These are phyloP conservation scores for Schizochytrium sp. DNA, from an alignment of 108 stramenopile species.

Conservation along the genomic window DNA sequence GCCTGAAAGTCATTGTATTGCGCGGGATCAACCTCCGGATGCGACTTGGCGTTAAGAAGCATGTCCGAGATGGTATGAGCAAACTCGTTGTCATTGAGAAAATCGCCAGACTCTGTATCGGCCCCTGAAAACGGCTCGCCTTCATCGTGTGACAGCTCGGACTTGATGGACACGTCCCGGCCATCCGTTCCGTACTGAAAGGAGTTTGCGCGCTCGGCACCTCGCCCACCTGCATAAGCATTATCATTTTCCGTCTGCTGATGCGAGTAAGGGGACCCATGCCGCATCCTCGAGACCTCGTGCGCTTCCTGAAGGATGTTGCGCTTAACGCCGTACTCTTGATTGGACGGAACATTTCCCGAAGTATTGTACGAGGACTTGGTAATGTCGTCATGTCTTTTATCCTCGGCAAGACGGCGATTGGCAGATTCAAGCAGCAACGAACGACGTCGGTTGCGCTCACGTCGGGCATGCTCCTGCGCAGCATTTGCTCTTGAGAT, in stretches of 20 bases:
- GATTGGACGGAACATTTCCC: too few species aligned
- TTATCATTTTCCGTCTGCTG: neutral
- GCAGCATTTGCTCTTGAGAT: neutral
- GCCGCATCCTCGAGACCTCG: too few species aligned
- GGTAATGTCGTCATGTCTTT: too few species aligned
- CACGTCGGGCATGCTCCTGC: neutral
- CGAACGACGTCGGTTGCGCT: neutral
- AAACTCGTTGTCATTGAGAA: neutral
- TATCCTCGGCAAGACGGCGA: neutral
- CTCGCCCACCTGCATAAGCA: neutral
- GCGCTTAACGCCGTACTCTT: too few species aligned
- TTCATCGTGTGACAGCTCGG: neutral
- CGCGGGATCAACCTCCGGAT: neutral
- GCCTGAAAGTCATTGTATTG: neutral
- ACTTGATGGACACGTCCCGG: neutral
- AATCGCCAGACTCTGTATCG: neutral
- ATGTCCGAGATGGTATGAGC: neutral
- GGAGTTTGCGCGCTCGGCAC: neutral
- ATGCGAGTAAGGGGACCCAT: too few species aligned
- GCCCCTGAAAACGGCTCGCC: neutral
- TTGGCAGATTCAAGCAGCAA: neutral
- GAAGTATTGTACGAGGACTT: too few species aligned
- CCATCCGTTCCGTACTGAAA: neutral
- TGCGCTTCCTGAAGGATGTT: too few species aligned
- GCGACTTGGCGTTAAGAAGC: neutral